Base-by-base conservation (phyloP, 2,329 filamentous ascomycete species). In the Seiridium cupressi region DNA sequence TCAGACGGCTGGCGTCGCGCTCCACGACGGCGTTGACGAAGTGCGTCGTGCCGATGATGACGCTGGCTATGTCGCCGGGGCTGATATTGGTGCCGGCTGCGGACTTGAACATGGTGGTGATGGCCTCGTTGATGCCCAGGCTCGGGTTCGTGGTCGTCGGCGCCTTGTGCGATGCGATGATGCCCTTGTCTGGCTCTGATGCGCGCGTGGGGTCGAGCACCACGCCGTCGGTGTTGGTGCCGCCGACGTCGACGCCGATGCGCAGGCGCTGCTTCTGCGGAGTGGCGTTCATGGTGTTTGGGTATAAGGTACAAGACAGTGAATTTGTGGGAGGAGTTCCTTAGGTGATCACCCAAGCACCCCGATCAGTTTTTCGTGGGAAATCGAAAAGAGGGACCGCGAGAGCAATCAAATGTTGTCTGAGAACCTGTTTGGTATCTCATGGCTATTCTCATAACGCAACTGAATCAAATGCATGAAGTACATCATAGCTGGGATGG, bases 1-100 rank as follows among this genome's bases (percentile, higher is more conserved):
- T 76, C 3, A 86, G 69, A 2, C 81, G 76, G 1, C 75, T 67
- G 6, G 73, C 73, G 61, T 86, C 83, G 48, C 79, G 74, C 67
- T 86, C 82, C 1, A 86, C 74, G 3, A 86, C 80, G 7, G 83
- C 83, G 61, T 86, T 87, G 65, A 86, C 77, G 64, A 86, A 86
- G 61, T 86, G 83, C 0, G 84, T 86, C 1, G 80, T 83, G 57
- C 82, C 82, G 62, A 84, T 82, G 2, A 80, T 81, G 11, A 84
- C 77, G 61, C 78, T 79, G 11, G 78, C 76, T 18, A 84, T 73
- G 5, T 76, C 68, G 0, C 69, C 65, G 0, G 76, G 73, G 11
- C 55, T 60, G 57, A 71, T 61, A 13, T 57, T 53, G 10, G 66
- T 63, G 13, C 57, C 59, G 13, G 38, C 38, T 42, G 38, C 38